These are phyloP conservation scores for Sabuloglossum arenarium DNA, from an alignment of 495 filamentous ascomycete genomes.

Conservation along the genomic window DNA sequence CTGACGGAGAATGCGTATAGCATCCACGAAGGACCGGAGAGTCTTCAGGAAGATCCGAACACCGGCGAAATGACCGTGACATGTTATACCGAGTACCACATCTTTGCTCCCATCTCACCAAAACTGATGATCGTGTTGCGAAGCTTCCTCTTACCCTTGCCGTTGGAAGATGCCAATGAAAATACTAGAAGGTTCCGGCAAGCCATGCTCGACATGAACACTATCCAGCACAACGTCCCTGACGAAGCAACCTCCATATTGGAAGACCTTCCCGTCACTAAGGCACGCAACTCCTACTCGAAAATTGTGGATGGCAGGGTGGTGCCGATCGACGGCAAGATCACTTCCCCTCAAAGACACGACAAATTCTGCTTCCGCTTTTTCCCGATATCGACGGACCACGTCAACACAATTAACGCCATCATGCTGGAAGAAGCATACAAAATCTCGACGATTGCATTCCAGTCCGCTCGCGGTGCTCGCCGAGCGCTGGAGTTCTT, in stretches of 20 bases:
- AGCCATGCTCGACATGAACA: neutral
- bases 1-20: slow-evolving; percentile 26
- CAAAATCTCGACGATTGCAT: slow-evolving; percentile 14
- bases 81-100: slow-evolving; percentile 20
- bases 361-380: slow-evolving; percentile 23
- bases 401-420: slow-evolving; percentile 23
- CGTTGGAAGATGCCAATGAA: slow-evolving; percentile 8
- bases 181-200: slow-evolving; percentile 1
- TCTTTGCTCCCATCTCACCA: slow-evolving; percentile 28
- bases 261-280: slow-evolving; percentile 4
- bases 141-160: slow-evolving; percentile 10
- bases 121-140: slow-evolving; percentile 28
- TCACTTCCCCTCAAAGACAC: slow-evolving; percentile 3
- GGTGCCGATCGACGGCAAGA: slow-evolving; percentile 6
- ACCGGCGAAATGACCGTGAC: slow-evolving; percentile 4
- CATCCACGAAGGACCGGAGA: slow-evolving; percentile 26
- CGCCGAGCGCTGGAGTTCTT: slow-evolving; percentile 17
- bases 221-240: slow-evolving; percentile 4
- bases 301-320: slow-evolving; percentile 13
- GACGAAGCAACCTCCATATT: neutral
- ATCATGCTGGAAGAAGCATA: slow-evolving; percentile 20
- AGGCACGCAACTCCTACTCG: slow-evolving; percentile 2
- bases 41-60: slow-evolving; percentile 4
- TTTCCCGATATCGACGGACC: slow-evolving; percentile 14
- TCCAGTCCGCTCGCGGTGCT: slow-evolving; percentile 9